These are phyloP conservation scores for Cyclostephanos tholiformis DNA, from an alignment of 108 stramenopile species.

Conservation along the genomic window DNA sequence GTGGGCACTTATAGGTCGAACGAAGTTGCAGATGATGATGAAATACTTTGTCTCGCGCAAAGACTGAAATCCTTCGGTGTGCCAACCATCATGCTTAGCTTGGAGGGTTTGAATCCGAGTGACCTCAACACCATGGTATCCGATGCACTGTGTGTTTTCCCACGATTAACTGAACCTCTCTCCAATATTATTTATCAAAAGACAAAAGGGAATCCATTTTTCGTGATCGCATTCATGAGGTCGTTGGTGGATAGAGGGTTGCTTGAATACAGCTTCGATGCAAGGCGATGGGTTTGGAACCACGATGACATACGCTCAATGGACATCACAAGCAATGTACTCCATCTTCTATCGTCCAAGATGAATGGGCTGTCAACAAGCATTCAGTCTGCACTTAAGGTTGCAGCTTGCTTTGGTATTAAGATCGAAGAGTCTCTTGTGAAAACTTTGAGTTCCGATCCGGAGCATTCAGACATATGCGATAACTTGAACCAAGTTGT, in stretches of 20 bases:
- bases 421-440: conserved; percentile 13
- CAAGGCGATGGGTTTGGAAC: conserved; percentile 40
- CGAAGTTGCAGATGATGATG: conserved; percentile 33
- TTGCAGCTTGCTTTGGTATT: conserved; percentile 3
- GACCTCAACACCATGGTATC: conserved; percentile 17
- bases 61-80: conserved; percentile 16
- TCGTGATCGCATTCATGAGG: conserved; percentile 31
- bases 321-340: no score
- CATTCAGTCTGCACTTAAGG: background rate
- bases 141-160: conserved; percentile 13
- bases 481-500: conserved; percentile 1
- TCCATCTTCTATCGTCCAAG: conserved; percentile 17
- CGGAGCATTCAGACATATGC: background rate
- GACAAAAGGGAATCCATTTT: conserved; percentile 44
- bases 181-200: conserved; percentile 24
- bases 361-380: conserved; percentile 15
- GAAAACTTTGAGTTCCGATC: background rate
- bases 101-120: conserved; percentile 29
- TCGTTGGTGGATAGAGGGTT: conserved; percentile 24
- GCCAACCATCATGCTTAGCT: background rate
- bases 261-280: conserved; percentile 17
- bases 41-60: conserved; percentile 24
- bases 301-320: background rate
- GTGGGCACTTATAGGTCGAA: conserved; percentile 34
- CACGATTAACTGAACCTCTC: background rate